Evolutionary conservation across 225 moss, liverwort and hornwort genomes (phyloP).

Genomic region (Rhytidiadelphus loreus): DNA sequence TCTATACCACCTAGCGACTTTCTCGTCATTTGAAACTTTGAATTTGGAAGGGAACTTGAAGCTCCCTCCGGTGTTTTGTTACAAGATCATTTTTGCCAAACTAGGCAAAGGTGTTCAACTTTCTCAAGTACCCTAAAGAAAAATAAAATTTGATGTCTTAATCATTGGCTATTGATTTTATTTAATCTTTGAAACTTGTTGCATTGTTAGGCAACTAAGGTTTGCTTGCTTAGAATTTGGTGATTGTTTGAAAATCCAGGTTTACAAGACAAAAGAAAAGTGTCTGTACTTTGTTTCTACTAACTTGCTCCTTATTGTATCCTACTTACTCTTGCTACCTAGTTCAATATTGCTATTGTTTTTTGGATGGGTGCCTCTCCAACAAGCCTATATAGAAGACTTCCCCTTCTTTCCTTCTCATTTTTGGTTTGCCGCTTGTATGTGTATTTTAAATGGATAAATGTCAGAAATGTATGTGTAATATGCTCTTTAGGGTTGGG

Average conservation of each 20-base stretch:
- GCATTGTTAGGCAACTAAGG: rapidly evolving
- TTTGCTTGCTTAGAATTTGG: not conserved
- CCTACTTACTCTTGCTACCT: rapidly evolving
- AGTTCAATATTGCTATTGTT: rapidly evolving
- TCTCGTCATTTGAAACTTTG: not conserved
- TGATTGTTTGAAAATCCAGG: not conserved
- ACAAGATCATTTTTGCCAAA: not conserved
- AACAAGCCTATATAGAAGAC: not conserved
- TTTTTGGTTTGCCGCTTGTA: not conserved
- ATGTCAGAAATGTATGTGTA: rapidly evolving
- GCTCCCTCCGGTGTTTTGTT: not conserved
- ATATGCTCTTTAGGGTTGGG: too few relatives aligned
- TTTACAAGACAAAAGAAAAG: not conserved
- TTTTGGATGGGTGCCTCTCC: rapidly evolving
- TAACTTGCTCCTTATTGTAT: too few relatives aligned
- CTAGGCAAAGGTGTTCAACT: not conserved
- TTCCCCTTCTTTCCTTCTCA: not conserved
- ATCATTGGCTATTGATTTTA: not conserved
- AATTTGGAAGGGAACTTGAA: not conserved
- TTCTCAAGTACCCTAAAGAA: rapidly evolving
- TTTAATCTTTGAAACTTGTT: not conserved
- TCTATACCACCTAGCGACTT: not conserved
- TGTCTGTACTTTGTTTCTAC: too few relatives aligned
- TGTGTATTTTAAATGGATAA: not conserved
- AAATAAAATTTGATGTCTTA: rapidly evolving